Conservation (phyloP, 2,329 filamentous ascomycete genomes). For the Curvularia sp. region DNA sequence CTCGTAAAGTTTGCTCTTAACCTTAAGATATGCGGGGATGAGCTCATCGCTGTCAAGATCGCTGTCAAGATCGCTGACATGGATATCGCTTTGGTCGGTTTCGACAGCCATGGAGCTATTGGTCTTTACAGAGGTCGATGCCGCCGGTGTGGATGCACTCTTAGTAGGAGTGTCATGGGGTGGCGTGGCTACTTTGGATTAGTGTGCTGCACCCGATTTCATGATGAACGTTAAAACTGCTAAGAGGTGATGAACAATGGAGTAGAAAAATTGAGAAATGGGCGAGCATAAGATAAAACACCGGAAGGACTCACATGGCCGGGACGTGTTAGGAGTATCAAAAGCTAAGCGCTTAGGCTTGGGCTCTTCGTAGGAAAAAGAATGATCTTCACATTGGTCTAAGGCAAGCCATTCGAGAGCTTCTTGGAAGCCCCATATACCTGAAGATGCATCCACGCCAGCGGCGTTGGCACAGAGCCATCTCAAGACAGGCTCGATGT, state of each 20-base stretch:
- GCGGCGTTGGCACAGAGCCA: constrained; percentile 49
- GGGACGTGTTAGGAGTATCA: constrained; percentile 34
- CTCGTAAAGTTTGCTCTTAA: constrained; percentile 65
- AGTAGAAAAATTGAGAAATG: too few relatives aligned
- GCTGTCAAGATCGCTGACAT: constrained; percentile 59
- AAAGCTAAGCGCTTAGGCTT: constrained; percentile 27
- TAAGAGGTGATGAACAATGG: not conserved
- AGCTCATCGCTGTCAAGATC: constrained; percentile 60
- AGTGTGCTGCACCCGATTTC: not conserved
- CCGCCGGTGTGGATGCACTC: not conserved
- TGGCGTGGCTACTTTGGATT: constrained; percentile 16
- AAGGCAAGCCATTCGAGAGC: constrained; percentile 89
- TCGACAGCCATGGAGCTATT: constrained; percentile 13
- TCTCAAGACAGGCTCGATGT: constrained; percentile 41
- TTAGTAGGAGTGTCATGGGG: constrained; percentile 7
- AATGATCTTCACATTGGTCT: constrained; percentile 71
- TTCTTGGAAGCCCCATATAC: constrained; percentile 86
- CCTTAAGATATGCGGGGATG: constrained; percentile 76
- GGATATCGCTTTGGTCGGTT: constrained; percentile 41
- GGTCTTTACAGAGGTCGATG: constrained; percentile 3
- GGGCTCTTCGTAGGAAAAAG: constrained; percentile 71
- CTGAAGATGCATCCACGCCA: constrained; percentile 61
- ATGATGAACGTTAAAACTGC: not conserved
- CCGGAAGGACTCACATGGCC: constrained; percentile 33
- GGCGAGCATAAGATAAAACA: not conserved